Base-by-base conservation (phyloP, 2,329 filamentous ascomycete species). In the Acarospora socialis region DNA sequence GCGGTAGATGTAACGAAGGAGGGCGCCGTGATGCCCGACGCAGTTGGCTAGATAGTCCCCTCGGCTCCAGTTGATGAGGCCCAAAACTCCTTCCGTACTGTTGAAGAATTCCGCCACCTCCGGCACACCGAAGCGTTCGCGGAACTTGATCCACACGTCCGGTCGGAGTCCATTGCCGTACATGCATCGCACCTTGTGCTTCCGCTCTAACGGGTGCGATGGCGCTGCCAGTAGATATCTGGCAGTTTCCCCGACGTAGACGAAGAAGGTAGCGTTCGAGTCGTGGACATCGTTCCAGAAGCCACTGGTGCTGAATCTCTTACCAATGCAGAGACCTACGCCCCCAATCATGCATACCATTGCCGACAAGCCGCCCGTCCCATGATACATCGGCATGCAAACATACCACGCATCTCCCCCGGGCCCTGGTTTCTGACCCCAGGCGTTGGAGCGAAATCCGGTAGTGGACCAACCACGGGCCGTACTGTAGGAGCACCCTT, bases 351-450 rank as follows among this genome's bases (percentile, higher is more conserved):
- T 54, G 43, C 68, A 69, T 4, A 54, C 55, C 31, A 77, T 63
- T 19, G 66, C 61, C 4, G 60, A 63, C 20, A 78, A 70, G 12
- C 68, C 68, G 5, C 78, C 79, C 0, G 80, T 84, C 9, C 77
- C 78, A 50, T 86, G 80, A 47, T 83, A 84, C 19, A 81, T 57
- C 0, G 71, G 79, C 78, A 84, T 84, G 52, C 76, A 80, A 47
- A 73, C 68, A 47, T 83, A 84, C 67, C 74, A 82, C 16, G 74
- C 60, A 48, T 81, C 73, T 1, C 52, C 50, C 6, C 34, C 43
- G 1, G 50, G 48, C 2, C 51, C 50, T 1, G 37, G 41, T 6
- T 34, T n/a, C n/a, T n/a, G n/a, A n/a, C n/a, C n/a, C n/a, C n/a
- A 45, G 20, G 54, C 49, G 6, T 38, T 32, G 28, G 54, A 43